Evolutionary conservation across 176 grass and related monocot genomes (phyloP).

Genomic region (Triticum monococcum): DNA sequence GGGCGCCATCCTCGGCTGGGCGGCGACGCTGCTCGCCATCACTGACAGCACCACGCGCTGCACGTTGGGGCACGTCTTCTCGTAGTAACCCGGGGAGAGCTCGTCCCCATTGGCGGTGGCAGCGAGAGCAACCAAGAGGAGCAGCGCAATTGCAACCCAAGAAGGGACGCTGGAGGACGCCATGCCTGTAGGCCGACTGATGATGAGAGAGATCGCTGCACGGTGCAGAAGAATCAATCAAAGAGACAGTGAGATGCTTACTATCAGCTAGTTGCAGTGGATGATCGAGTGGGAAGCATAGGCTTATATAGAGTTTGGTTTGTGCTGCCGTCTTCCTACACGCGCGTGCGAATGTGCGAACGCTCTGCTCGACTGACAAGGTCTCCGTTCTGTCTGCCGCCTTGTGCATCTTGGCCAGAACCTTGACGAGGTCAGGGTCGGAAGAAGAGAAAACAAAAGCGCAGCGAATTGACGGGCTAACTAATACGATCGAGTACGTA

Average conservation of each 20-base stretch:
- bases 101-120: background rate
- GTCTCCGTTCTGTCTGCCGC: background rate
- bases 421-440: background rate
- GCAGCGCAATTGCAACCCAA: background rate
- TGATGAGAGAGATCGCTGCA: background rate
- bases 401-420: background rate
- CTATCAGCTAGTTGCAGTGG: background rate
- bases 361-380: background rate
- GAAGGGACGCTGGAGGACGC: no score
- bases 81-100: slow-evolving; percentile 46
- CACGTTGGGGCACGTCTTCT: slow-evolving; percentile 43
- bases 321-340: background rate
- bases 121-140: background rate
- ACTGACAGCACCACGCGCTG: slow-evolving; percentile 34
- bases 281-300: background rate
- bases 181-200: background rate
- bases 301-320: background rate
- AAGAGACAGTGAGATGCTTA: background rate
- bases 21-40: slow-evolving; percentile 29
- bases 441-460: background rate
- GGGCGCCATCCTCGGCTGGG: slow-evolving; percentile 43
- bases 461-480: background rate
- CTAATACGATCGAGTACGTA: background rate
- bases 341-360: background rate
- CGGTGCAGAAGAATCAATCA: background rate